Conservation (phyloP, 2,329 filamentous ascomycete genomes). For the Graphium sp. region DNA sequence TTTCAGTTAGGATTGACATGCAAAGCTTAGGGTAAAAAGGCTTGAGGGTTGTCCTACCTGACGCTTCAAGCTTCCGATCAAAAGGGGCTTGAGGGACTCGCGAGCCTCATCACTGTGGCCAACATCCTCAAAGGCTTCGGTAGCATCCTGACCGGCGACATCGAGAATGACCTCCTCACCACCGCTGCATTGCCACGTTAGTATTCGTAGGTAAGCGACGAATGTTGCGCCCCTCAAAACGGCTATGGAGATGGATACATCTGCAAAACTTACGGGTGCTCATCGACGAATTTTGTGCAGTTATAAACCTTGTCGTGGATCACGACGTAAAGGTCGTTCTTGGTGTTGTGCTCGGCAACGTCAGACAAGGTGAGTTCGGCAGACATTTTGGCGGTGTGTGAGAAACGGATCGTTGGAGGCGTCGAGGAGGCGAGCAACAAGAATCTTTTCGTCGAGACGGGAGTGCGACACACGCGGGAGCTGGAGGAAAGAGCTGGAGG, state of each 20-base stretch:
- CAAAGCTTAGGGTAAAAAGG: no score
- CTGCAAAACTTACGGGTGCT: conserved; percentile 66
- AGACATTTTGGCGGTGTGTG: conserved; percentile 15
- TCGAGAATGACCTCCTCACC: conserved; percentile 97
- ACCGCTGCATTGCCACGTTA: conserved; percentile 56
- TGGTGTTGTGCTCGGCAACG: conserved; percentile 71
- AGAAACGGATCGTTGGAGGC: no score
- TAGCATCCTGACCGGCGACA: conserved; percentile 87
- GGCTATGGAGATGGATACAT: conserved; percentile 32
- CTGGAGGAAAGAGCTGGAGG: no score
- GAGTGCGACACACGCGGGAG: no score
- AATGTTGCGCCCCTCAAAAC: background rate
- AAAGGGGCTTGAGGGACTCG: conserved; percentile 69
- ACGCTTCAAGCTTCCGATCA: conserved; percentile 66
- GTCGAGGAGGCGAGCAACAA: no score
- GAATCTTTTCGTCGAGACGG: no score
- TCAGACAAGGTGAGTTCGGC: conserved; percentile 58
- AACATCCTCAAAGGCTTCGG: conserved; percentile 97
- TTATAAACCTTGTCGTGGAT: conserved; percentile 98
- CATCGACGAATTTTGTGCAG: conserved; percentile 74
- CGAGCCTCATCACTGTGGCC: conserved; percentile 97
- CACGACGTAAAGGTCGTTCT: conserved; percentile 86
- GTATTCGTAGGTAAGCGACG: no score
- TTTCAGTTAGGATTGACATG: no score
- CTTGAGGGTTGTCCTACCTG: conserved; percentile 44